These are phyloP conservation scores for Tubosaeta sp. DNA, from an alignment of 768 basidiomycete genomes.

Conservation along the genomic window DNA sequence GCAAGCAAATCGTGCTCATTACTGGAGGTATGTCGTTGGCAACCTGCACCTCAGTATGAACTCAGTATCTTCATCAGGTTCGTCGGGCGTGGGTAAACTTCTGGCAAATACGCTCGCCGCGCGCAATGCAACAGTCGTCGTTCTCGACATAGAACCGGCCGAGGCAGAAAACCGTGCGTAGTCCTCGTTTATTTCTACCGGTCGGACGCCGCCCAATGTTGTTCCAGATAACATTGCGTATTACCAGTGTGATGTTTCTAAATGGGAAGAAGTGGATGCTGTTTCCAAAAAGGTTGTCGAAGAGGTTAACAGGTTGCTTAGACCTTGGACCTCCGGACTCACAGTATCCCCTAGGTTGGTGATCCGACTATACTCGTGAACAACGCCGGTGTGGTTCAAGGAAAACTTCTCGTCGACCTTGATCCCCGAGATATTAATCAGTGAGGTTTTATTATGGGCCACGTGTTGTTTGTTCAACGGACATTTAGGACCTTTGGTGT, in stretches of 20 bases:
- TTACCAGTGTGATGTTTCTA: slow-evolving; percentile 90
- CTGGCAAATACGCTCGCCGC: slow-evolving; percentile 84
- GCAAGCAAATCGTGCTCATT: slow-evolving; percentile 82
- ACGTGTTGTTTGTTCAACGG: background rate
- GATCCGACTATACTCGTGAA: slow-evolving; percentile 88
- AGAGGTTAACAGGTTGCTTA: slow-evolving; percentile 50
- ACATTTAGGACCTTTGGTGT: slow-evolving; percentile 75
- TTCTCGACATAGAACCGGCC: slow-evolving; percentile 80
- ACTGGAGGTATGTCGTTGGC: slow-evolving; percentile 70
- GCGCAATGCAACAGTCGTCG: slow-evolving; percentile 76
- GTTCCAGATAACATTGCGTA: slow-evolving; percentile 68
- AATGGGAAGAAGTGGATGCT: slow-evolving; percentile 78
- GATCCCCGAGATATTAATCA: slow-evolving; percentile 72
- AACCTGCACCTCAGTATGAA: background rate
- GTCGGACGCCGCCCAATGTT: background rate
- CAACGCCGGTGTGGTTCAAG: slow-evolving; percentile 93
- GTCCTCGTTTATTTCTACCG: background rate
- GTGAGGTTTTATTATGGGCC: slow-evolving; percentile 60
- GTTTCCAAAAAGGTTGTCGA: slow-evolving; percentile 69
- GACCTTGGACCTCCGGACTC: background rate
- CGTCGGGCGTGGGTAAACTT: slow-evolving; percentile 86
- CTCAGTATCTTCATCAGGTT: slow-evolving; percentile 43
- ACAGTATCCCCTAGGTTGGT: slow-evolving; percentile 54
- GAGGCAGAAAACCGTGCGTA: slow-evolving; percentile 69
- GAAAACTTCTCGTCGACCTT: slow-evolving; percentile 80